Evolutionary conservation across 345 rosid genomes (phyloP), one percentile per base, ranked within the genome.

Genomic region (Hypericum perforatum): DNA sequence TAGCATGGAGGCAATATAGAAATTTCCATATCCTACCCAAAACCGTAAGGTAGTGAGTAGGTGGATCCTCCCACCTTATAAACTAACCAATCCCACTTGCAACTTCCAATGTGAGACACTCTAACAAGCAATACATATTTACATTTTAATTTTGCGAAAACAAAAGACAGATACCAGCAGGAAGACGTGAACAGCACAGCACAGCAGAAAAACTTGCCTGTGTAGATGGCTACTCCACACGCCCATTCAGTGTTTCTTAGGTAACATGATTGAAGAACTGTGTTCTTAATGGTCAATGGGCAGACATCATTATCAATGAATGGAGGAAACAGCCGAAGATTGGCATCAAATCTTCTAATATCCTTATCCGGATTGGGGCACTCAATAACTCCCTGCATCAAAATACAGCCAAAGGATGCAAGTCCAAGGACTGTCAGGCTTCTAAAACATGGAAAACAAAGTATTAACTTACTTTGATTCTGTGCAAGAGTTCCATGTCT

Each of bases 161-260:
- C 4, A 4, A 22, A 22, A 22, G 32, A 22, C 32, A 22, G 2
- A 22, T 22, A 22, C 32, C 32, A 22, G 32, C 32, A 22, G 32
- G 32, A 22, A 22, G 32, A 22, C 4, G 4, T 22, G 32, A 22
- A 22, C 32, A 22, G 32, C 32, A 22, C 32, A n/a, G 32, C 32
- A 22, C 32, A 22, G 11, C 49, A 38, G n/a, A 60, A 7, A 15
- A 71, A 74, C 72, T 54, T 79, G 74, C 98, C 98, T 60, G 98
- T 88, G 54, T 92, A 88, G 56, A 88, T 76, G 72, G 97, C 94
- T 59, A 85, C 97, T 67, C 98, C 98, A 78, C 98, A 92, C 52
- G 84, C 98, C 98, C 98, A 88, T 60, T 92, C 98, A 12, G 98
- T 88, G 70, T 92, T 92, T 56, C 97, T 74, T 71, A 92, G 74